Conservation (phyloP, 2,329 filamentous ascomycete species). For the Rhinocladiella similis region DNA sequence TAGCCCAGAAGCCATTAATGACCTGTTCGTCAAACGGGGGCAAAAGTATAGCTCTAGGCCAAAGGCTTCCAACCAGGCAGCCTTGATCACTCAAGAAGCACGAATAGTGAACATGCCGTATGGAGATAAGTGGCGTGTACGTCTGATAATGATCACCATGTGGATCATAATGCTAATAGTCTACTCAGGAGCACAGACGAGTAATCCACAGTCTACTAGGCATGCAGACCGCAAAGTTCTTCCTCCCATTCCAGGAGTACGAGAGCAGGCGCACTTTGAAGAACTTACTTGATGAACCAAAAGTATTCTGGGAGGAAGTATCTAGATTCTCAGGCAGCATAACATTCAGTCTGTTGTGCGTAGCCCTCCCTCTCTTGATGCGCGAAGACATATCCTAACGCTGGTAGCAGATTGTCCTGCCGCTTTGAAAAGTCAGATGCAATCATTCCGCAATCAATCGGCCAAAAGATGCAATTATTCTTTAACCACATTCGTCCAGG, state of each 20-base stretch:
- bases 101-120: conserved; percentile 11
- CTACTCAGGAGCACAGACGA: no score
- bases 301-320: conserved; percentile 9
- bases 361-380: not conserved
- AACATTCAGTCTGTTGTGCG: conserved; percentile 17
- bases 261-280: conserved; percentile 15
- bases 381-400: not conserved
- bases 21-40: conserved; percentile 2
- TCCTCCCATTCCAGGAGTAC: conserved; percentile 18
- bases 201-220: no score
- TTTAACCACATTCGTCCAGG: conserved; percentile 34
- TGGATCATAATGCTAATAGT: no score
- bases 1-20: conserved; percentile 7
- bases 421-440: conserved; percentile 4
- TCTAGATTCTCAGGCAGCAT: conserved; percentile 16
- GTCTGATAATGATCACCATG: not conserved
- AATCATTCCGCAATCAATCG: conserved; percentile 1
- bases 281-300: conserved; percentile 11
- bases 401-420: conserved; percentile 5
- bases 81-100: conserved; percentile 4
- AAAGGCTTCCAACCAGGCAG: conserved; percentile 1
- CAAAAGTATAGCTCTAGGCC: conserved; percentile 5
- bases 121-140: conserved; percentile 5
- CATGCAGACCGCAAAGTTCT: conserved; percentile 12
- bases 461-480: conserved; percentile 5